Conservation (phyloP, 129 eudicot species). For the Ambrosia trifida region DNA sequence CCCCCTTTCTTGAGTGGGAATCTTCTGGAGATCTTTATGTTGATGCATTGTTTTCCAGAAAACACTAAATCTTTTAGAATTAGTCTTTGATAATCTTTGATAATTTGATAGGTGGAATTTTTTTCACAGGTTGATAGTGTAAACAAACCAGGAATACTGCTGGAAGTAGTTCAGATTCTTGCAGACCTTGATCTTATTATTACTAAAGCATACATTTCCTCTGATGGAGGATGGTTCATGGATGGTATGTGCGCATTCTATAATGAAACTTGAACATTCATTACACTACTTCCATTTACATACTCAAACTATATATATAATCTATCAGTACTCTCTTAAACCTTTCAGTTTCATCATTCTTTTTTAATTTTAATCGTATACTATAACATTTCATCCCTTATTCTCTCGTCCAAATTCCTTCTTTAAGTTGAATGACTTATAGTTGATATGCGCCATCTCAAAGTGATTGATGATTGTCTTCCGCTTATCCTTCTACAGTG, state of each 20-base stretch:
- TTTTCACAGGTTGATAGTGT: constrained; percentile 79
- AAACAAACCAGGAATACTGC: constrained; percentile 89
- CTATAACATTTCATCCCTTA: background rate
- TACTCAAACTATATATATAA: background rate
- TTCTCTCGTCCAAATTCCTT: background rate
- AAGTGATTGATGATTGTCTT: background rate
- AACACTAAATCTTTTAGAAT: background rate
- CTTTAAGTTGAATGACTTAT: background rate
- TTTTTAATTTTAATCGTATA: background rate
- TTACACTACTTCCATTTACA: background rate
- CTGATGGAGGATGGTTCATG: constrained; percentile 99
- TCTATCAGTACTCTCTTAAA: constrained; percentile 1
- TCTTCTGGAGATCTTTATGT: too few species aligned
- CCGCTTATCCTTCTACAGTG: constrained; percentile 56
- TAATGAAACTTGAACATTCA: background rate
- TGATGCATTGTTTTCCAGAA: constrained; percentile 9
- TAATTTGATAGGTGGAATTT: background rate
- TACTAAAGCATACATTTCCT: constrained; percentile 84
- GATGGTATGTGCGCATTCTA: constrained; percentile 54
- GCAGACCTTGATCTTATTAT: constrained; percentile 88
- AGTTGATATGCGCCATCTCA: background rate
- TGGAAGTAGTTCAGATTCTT: constrained; percentile 90
- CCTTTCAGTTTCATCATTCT: constrained; percentile 11
- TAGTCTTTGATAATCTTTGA: background rate
- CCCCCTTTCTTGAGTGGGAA: too few species aligned